Conservation (phyloP, 192 early-diverging fungal genomes). For the Backusella luteola region DNA sequence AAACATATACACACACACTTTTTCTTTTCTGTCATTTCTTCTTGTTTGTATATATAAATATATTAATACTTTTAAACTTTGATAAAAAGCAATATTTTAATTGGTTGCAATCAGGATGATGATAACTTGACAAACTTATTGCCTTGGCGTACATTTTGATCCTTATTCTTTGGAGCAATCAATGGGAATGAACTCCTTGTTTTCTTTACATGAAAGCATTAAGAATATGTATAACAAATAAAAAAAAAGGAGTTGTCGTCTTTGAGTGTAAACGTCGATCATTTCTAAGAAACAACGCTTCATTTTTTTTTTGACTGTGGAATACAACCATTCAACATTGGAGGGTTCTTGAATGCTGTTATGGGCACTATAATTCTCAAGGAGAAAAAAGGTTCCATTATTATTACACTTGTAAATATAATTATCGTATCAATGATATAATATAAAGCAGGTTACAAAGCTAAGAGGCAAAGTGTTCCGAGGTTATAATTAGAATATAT, state of each 20-base stretch:
- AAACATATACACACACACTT: neutral
- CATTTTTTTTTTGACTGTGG: neutral
- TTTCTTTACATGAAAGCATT: neutral
- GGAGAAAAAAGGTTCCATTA: too few species aligned
- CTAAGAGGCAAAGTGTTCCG: neutral
- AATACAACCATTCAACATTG: neutral
- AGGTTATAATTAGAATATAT: neutral
- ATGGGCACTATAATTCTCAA: neutral
- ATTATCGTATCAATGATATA: too few species aligned
- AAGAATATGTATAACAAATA: neutral
- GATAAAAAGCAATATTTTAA: too few species aligned
- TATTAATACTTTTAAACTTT: neutral
- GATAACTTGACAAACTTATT: too few species aligned
- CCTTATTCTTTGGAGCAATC: too few species aligned
- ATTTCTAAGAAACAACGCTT: neutral
- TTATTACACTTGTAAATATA: too few species aligned
- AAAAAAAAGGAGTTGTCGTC: neutral
- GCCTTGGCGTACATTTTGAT: too few species aligned
- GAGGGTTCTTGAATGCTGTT: neutral
- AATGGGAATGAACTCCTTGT: too few species aligned
- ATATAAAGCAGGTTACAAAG: too few species aligned
- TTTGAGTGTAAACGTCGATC: neutral
- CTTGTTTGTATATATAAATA: neutral
- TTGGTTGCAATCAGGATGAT: too few species aligned
- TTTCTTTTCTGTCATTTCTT: neutral